These are phyloP conservation scores for Aspergillus ustus DNA, from an alignment of 2,329 filamentous ascomycete genomes.

Conservation along the genomic window DNA sequence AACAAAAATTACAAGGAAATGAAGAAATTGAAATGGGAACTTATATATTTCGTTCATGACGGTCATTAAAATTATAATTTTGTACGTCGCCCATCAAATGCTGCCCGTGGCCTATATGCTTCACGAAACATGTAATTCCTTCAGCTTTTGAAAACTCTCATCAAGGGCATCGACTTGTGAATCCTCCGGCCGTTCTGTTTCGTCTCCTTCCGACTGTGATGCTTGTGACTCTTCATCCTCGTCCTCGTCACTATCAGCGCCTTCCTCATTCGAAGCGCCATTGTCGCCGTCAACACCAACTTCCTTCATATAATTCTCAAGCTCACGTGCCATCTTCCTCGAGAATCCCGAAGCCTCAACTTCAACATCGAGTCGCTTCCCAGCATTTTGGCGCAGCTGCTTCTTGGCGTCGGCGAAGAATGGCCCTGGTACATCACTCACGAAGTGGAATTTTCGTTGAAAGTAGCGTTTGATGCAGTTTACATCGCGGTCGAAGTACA, in stretches of 20 bases:
- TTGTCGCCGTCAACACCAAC: constrained; percentile 63
- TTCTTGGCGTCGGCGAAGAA: constrained; percentile 85
- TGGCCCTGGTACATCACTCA: constrained; percentile 78
- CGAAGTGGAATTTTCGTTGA: constrained; percentile 84
- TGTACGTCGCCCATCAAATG: neutral
- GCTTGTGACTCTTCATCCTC: constrained; percentile 36
- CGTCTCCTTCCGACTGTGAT: constrained; percentile 33
- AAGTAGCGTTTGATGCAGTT: constrained; percentile 96
- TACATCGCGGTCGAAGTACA: constrained; percentile 97
- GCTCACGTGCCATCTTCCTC: constrained; percentile 93
- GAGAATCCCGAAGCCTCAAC: constrained; percentile 95
- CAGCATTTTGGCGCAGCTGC: constrained; percentile 64
- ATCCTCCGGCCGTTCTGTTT: constrained; percentile 26
- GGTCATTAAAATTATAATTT: constrained; percentile 9
- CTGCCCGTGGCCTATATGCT: constrained; percentile 17
- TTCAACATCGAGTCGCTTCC: constrained; percentile 77
- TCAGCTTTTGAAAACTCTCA: constrained; percentile 37
- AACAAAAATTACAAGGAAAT: constrained; percentile 31
- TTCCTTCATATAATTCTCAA: constrained; percentile 86
- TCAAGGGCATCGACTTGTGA: constrained; percentile 22
- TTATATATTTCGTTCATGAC: constrained; percentile 14
- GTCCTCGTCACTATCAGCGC: constrained; percentile 44
- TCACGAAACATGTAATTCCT: constrained; percentile 39
- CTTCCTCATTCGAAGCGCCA: constrained; percentile 33
- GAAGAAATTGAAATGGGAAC: constrained; percentile 21